Conservation (phyloP, 306 rosid genomes). For the Sesbania bispinosa region DNA sequence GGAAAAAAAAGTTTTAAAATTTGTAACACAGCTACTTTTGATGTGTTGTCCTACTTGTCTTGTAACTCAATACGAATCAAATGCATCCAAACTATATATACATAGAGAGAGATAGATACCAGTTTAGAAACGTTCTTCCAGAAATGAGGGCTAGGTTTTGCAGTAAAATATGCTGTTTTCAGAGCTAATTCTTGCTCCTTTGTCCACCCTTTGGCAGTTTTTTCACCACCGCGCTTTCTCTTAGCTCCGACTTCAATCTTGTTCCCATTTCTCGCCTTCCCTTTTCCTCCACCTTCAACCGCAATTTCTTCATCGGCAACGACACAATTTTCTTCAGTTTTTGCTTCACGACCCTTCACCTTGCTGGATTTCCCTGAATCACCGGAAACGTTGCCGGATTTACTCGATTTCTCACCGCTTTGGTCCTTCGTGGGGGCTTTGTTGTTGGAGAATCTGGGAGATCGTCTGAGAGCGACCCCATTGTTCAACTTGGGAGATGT, state of each 20-base stretch:
- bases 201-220: slow-evolving; percentile 57
- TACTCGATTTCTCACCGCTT: slow-evolving; percentile 9
- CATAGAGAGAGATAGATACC: slow-evolving; percentile 38
- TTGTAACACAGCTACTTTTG: too few species aligned
- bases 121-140: slow-evolving; percentile 85
- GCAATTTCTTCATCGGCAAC: neutral
- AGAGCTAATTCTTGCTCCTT: slow-evolving; percentile 69
- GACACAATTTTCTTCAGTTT: neutral
- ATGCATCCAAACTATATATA: neutral
- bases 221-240: slow-evolving; percentile 41
- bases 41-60: too few species aligned
- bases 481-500: slow-evolving; percentile 31
- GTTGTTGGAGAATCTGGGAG: slow-evolving; percentile 37
- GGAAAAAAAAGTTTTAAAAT: too few species aligned
- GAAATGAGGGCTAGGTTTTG: slow-evolving; percentile 79
- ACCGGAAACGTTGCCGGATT: neutral
- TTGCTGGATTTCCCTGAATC: neutral
- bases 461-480: slow-evolving; percentile 38
- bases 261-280: neutral
- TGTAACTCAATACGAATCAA: too few species aligned
- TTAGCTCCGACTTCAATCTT: slow-evolving; percentile 27
- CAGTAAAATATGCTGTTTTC: slow-evolving; percentile 57
- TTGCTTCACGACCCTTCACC: neutral
- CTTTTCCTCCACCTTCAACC: slow-evolving; percentile 4
- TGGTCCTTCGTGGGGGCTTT: neutral